Evolutionary conservation across 2,329 filamentous ascomycete genomes (phyloP), one percentile per base, ranked within the genome.

Genomic region (Rutstroemia sydowiana): DNA sequence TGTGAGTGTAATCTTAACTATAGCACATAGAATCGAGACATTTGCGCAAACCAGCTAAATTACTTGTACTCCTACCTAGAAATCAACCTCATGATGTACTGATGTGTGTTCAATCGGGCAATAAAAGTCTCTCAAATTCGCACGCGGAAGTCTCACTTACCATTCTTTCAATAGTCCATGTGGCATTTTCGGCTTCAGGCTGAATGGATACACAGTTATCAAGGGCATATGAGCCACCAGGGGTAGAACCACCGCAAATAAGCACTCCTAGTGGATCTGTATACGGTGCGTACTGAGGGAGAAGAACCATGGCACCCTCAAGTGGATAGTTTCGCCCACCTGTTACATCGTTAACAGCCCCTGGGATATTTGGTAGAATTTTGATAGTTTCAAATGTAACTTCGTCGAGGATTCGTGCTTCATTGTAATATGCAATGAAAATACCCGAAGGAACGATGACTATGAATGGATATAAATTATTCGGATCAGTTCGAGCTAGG

Each of bases 101-200:
- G 8, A 26, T 26, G 23, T 26, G 23, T 26, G 23, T 26, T 26
- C 23, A 26, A 4, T 26, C 23, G 23, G 23, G 23, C 8, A 26
- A 26, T 26, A 26, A 26, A 26, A 4, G 8, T 26, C 8, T 26
- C 4, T 26, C 8, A 4, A 26, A 4, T 26, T 26, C 8, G 23
- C 23, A 26, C 23, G 23, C 4, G 23, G 8, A 26, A 26, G 23
- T 26, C 2, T 18, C 13, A 1, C 52, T 46, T 34, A 54, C 52
- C 82, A 85, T 85, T 43, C 81, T 76, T 68, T 86, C 82, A 31
- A 86, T 71, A 1, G 71, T 73, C 83, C 82, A 87, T 18, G 74
- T 64, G 1, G 81, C 71, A 5, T 73, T 68, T 1, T 71, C 63
- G 0, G 69, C 71, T 57, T 86, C 81, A 0, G 83, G 83, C 14